Evolutionary conservation across 2,329 filamentous ascomycete genomes (phyloP).

Genomic region (Sporothrix mexicana): DNA sequence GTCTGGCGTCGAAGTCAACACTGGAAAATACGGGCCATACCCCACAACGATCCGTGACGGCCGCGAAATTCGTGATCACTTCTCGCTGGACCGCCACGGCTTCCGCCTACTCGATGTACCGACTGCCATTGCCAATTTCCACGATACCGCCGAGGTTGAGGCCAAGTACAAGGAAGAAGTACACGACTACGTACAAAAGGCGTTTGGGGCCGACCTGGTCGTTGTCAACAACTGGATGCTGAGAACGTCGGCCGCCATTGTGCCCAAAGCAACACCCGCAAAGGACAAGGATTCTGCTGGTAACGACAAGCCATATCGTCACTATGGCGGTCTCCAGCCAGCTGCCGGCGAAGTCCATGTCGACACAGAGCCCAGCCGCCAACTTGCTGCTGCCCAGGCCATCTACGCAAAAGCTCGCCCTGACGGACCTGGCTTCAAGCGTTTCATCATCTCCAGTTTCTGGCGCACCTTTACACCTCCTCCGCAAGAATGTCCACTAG

Average conservation of each 20-base stretch:
- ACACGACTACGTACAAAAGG: slow-evolving; percentile 5
- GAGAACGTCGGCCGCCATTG: slow-evolving; percentile 20
- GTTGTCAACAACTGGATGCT: slow-evolving; percentile 17
- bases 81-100: slow-evolving; percentile 17
- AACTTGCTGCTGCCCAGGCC: slow-evolving; percentile 6
- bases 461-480: slow-evolving; percentile 23
- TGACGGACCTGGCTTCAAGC: slow-evolving; percentile 13
- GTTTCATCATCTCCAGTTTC: slow-evolving; percentile 23
- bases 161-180: slow-evolving; percentile 25
- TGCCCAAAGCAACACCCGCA: background rate
- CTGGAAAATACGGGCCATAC: slow-evolving; percentile 6
- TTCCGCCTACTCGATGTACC: slow-evolving; percentile 22
- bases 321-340: slow-evolving; percentile 21
- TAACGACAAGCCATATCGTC: slow-evolving; percentile 4
- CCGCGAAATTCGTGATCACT: slow-evolving; percentile 19
- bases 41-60: slow-evolving; percentile 20
- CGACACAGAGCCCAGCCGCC: slow-evolving; percentile 24
- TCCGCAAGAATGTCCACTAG: slow-evolving; percentile 15
- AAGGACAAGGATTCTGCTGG: background rate
- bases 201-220: slow-evolving; percentile 4
- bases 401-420: slow-evolving; percentile 9
- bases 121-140: slow-evolving; percentile 10
- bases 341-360: slow-evolving; percentile 22
- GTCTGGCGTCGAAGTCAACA: slow-evolving; percentile 22
- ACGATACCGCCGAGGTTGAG: slow-evolving; percentile 17